These are phyloP conservation scores for Myriosclerotinia curreyana DNA, from an alignment of 2,329 filamentous ascomycete genomes.

Conservation along the genomic window DNA sequence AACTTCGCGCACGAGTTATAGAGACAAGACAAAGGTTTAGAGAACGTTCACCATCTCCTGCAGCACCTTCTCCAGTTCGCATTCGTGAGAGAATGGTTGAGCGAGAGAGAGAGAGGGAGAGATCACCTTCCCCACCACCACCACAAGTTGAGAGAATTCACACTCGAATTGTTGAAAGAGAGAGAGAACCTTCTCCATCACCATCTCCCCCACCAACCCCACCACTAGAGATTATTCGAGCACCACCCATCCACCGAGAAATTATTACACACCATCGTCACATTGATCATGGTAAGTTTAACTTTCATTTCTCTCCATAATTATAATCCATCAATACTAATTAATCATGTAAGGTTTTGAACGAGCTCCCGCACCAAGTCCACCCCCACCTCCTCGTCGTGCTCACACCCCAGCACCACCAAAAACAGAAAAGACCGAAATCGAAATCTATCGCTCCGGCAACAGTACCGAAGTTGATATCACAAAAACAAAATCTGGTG, in stretches of 20 bases:
- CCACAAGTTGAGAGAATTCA: conserved; percentile 32
- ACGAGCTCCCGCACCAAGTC: conserved; percentile 27
- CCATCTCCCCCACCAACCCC: conserved; percentile 31
- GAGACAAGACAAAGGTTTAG: conserved; percentile 36
- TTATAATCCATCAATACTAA: conserved; percentile 14
- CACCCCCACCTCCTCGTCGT: conserved; percentile 26
- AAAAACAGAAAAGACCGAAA: conserved; percentile 50
- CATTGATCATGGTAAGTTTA: conserved; percentile 73
- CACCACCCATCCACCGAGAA: conserved; percentile 80
- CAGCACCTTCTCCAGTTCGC: conserved; percentile 32
- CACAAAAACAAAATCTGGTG: conserved; percentile 26
- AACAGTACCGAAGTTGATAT: conserved; percentile 59
- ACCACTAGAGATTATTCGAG: conserved; percentile 57
- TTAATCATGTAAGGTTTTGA: conserved; percentile 35
- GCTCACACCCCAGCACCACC: conserved; percentile 35
- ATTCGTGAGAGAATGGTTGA: conserved; percentile 36
- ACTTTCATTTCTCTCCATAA: not conserved
- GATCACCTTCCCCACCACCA: conserved; percentile 34
- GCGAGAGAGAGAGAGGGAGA: conserved; percentile 32
- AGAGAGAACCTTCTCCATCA: conserved; percentile 31
- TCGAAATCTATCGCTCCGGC: conserved; percentile 57
- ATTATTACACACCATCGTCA: conserved; percentile 79
- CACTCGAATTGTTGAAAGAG: conserved; percentile 30
- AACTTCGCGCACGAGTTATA: conserved; percentile 36
- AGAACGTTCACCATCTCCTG: conserved; percentile 35